Evolutionary conservation across 257 asterid species (phyloP).

Genomic region (Gentiana macrophylla): DNA sequence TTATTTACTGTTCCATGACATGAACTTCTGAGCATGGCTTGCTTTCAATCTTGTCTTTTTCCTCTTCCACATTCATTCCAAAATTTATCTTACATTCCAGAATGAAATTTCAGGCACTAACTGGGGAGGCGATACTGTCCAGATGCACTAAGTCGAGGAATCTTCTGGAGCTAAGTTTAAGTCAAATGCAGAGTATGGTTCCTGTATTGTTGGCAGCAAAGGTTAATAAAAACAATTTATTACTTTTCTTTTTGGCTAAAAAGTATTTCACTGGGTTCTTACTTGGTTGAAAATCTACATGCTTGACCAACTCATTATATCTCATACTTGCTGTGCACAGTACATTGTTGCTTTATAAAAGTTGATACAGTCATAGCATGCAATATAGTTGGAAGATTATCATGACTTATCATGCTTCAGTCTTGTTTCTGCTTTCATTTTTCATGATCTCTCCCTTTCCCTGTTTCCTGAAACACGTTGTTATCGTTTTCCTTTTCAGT

Average conservation of each 20-base stretch:
- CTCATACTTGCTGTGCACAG: too few species aligned
- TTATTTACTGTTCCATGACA: too few species aligned
- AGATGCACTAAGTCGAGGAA: conserved; percentile 58
- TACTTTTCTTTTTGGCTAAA: background rate
- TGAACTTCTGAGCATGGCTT: background rate
- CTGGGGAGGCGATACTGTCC: conserved; percentile 65
- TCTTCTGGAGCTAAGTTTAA: conserved; percentile 55
- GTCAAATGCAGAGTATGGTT: conserved; percentile 61
- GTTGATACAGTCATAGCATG: too few species aligned
- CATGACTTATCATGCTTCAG: too few species aligned
- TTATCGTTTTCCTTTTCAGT: background rate
- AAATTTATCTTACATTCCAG: conserved; percentile 6
- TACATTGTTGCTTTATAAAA: too few species aligned
- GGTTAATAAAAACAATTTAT: conserved; percentile 26
- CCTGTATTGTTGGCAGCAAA: conserved; percentile 61
- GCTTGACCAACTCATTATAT: too few species aligned
- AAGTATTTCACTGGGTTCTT: too few species aligned
- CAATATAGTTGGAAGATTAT: too few species aligned
- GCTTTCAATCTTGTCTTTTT: background rate
- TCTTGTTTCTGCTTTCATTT: too few species aligned
- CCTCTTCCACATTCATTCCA: background rate
- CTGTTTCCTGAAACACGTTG: too few species aligned
- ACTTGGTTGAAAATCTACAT: too few species aligned
- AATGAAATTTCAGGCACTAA: conserved; percentile 51
- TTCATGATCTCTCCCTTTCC: too few species aligned